Evolutionary conservation across 2,329 filamentous ascomycete genomes (phyloP).

Genomic region (Ascochyta rabiei): DNA sequence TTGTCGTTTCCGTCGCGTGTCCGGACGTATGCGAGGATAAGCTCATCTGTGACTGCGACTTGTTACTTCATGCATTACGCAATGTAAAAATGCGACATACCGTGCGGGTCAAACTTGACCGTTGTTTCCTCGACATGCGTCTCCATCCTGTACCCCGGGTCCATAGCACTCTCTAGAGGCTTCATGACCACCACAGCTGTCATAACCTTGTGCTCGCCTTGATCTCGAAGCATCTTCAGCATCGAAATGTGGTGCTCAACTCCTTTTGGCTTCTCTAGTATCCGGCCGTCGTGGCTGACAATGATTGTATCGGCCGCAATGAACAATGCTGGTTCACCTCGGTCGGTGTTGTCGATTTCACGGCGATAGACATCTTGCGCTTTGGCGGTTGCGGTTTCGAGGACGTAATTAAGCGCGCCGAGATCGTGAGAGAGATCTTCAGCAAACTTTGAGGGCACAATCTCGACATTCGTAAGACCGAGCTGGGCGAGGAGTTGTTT

Average conservation of each 20-base stretch:
- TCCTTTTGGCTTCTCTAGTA: constrained; percentile 88
- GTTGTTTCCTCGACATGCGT: constrained; percentile 86
- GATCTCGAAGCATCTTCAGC: constrained; percentile 81
- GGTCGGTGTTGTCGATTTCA: constrained; percentile 61
- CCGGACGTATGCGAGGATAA: constrained; percentile 78
- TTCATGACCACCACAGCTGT: constrained; percentile 85
- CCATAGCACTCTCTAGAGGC: constrained; percentile 77
- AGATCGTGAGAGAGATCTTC: constrained; percentile 92
- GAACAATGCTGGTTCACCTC: constrained; percentile 79
- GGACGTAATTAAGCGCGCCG: constrained; percentile 87
- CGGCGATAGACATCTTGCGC: constrained; percentile 73
- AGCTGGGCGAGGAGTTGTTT: constrained; percentile 83
- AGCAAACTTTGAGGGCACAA: constrained; percentile 80
- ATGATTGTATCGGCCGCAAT: constrained; percentile 92
- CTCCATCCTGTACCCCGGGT: constrained; percentile 85
- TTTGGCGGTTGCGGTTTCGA: constrained; percentile 84
- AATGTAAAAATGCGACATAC: constrained; percentile 24
- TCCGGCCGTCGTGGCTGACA: constrained; percentile 73
- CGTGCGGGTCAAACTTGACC: constrained; percentile 79
- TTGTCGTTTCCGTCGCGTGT: constrained; percentile 95
- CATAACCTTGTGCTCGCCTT: constrained; percentile 77
- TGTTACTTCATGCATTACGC: constrained; percentile 8
- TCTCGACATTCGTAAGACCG: constrained; percentile 80
- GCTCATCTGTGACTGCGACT: constrained; percentile 70
- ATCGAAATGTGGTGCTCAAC: constrained; percentile 83